Conservation (phyloP, 2,329 filamentous ascomycete species). For the Shiraia sp. region DNA sequence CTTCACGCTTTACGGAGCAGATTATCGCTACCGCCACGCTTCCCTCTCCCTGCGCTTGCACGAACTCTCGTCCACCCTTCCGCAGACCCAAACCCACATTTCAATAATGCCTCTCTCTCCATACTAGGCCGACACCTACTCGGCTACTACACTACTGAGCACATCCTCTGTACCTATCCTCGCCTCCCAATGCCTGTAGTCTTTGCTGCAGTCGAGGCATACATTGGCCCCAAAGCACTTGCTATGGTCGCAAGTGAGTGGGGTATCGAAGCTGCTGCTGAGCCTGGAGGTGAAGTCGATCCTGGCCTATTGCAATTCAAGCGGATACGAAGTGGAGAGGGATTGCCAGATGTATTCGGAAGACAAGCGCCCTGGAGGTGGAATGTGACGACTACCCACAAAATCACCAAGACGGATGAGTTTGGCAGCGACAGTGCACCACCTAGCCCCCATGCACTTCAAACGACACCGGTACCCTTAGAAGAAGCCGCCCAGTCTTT, state of each 20-base stretch:
- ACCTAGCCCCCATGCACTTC: slow-evolving; percentile 26
- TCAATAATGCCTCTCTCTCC: slow-evolving; percentile 87
- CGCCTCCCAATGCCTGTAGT: slow-evolving; percentile 87
- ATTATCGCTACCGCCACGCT: slow-evolving; percentile 76
- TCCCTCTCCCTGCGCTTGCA: slow-evolving; percentile 84
- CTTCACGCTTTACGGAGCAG: slow-evolving; percentile 90
- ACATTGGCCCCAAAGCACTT: slow-evolving; percentile 75
- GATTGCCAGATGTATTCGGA: slow-evolving; percentile 27
- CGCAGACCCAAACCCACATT: slow-evolving; percentile 75
- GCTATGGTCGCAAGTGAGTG: slow-evolving; percentile 77
- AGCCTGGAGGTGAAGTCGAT: slow-evolving; percentile 88
- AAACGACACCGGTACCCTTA: slow-evolving; percentile 39
- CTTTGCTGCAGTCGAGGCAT: slow-evolving; percentile 84
- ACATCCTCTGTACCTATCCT: slow-evolving; percentile 85
- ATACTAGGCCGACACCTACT: slow-evolving; percentile 82
- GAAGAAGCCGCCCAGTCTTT: slow-evolving; percentile 72
- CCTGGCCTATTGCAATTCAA: slow-evolving; percentile 84
- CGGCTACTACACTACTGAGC: slow-evolving; percentile 86
- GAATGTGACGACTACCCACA: slow-evolving; percentile 59
- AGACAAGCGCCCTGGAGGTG: slow-evolving; percentile 39
- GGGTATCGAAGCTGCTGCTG: slow-evolving; percentile 88
- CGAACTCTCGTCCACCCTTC: slow-evolving; percentile 83
- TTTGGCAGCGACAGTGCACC: slow-evolving; percentile 69
- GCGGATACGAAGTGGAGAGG: slow-evolving; percentile 44
- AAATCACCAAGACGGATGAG: slow-evolving; percentile 79